Evolutionary conservation across 345 rosid genomes (phyloP), one percentile per base, ranked within the genome.

Genomic region (Litchi chinensis): DNA sequence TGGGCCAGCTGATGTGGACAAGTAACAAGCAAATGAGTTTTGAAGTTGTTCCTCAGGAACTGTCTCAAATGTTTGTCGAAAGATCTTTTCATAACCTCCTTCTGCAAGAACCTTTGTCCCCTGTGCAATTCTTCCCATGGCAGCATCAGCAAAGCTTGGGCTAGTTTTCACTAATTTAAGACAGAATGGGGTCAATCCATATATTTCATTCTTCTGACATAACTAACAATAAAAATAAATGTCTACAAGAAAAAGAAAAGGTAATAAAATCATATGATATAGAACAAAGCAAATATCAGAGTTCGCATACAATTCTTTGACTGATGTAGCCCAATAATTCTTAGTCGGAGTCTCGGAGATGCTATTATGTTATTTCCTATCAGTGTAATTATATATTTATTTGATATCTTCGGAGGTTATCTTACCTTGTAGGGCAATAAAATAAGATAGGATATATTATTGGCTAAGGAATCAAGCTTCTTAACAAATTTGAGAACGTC

Each of bases 1-100:
- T 41, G 95, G 97, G 56, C 97, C 97, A 77, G 95, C 97, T 65
- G 95, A 93, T 78, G 95, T 93, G 21, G 92, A 91, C 75, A 90
- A 80, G 88, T 91, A 93, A 75, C 97, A 93, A 44, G 95, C 97
- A 85, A 69, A 91, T 60, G 91, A 87, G 75, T 88, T 85, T 70
- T 79, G 83, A 60, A 93, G 86, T 75, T 79, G 67, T 79, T 91
- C 97, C 79, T 90, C 93, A 0, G 93, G 95, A 82, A 85, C 90
- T 4, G 95, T 91, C 77, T 90, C 97, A 79, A 93, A 93, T 68
- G 93, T 91, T 75, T 91, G 95, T 64, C 81, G 84, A 77, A 93
- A 93, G 39, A 89, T 88, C 77, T 91, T 93, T 85, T 91, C 93
- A 59, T 91, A 90, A 73, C 97, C 97, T 79, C 93, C 95, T 85